A percentile compares a stretch with the other conserved stretches of the same genome.
Evolutionary conservation across 2,329 filamentous ascomycete genomes (phyloP).

Genomic region (Cercospora janseana): DNA sequence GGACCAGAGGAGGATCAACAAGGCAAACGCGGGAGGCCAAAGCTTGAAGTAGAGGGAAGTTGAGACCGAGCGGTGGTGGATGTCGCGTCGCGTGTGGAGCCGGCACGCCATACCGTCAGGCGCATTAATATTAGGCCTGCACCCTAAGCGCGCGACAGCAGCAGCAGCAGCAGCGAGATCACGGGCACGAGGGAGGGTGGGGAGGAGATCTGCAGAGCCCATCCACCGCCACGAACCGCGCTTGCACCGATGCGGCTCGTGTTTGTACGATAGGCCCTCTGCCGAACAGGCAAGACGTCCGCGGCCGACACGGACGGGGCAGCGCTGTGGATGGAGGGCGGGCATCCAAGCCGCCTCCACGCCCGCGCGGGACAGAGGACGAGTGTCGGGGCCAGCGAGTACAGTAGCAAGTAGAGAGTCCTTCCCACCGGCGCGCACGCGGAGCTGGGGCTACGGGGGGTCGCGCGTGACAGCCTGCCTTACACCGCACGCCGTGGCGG

Average conservation of each 20-base stretch:
- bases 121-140: conserved; percentile 14
- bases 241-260: too few relatives aligned
- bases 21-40: conserved; percentile 6
- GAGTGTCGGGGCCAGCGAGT: background rate
- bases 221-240: background rate
- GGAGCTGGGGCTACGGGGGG: too few relatives aligned
- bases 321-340: conserved; percentile 4
- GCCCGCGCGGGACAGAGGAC: conserved; percentile 4
- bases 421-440: too few relatives aligned
- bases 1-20: conserved; percentile 11
- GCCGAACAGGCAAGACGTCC: conserved; percentile 11
- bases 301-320: conserved; percentile 5
- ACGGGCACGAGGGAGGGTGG: conserved; percentile 21
- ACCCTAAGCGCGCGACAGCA: too few relatives aligned
- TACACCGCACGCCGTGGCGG: conserved; percentile 13
- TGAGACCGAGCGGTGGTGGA: conserved; percentile 13
- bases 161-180: too few relatives aligned
- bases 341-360: conserved; percentile 8
- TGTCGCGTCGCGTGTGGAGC: conserved; percentile 24
- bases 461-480: conserved; percentile 6
- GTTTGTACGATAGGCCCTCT: too few relatives aligned
- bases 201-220: conserved; percentile 18
- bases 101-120: conserved; percentile 23
- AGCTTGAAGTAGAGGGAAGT: conserved; percentile 17
- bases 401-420: too few relatives aligned